These are phyloP conservation scores for Arabidopsis thaliana DNA, from an alignment of 345 rosid genomes.

Conservation along the genomic window TAIR10.1 NC_003070.9:6765501-6766000, in stretches of 20 bases:
- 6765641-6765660: not conserved
- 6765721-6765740: constrained; percentile 54
- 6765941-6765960: too few relatives aligned
- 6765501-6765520: too few relatives aligned
- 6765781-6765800: constrained; percentile 47
- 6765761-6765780: constrained; percentile 47
- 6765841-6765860: constrained; percentile 44
- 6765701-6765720: constrained; percentile 32
- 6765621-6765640: not conserved
- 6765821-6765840: constrained; percentile 46
- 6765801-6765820: constrained; percentile 51
- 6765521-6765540: too few relatives aligned
- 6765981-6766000: not conserved
- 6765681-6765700: too few relatives aligned
- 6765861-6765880: constrained; percentile 49
- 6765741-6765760: constrained; percentile 49
- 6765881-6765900: constrained; percentile 42
- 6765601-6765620: not conserved
- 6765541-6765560: not conserved
- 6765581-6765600: constrained; percentile 6
- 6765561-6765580: too few relatives aligned
- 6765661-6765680: not conserved
- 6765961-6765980: too few relatives aligned
- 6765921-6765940: not conserved
- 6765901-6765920: not conserved